Evolutionary conservation across 1,284 basidiomycete genomes (phyloP), one percentile per base, ranked within the genome.

Genomic region (Pulveroboletus sp.): DNA sequence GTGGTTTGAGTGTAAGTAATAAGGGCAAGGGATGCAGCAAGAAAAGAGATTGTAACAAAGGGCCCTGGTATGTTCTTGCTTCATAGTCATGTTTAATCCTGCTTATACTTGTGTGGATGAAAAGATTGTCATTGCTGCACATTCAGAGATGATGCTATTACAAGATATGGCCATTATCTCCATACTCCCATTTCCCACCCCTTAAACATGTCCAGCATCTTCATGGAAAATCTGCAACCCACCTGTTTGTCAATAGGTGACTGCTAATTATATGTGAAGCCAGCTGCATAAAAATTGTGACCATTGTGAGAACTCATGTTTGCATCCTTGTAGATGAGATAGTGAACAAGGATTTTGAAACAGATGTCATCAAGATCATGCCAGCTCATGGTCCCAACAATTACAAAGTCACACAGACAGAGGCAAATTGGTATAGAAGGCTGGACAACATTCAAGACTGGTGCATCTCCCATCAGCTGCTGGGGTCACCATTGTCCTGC

Each of bases 71-170:
- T 38, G 79, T 69, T 18, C 2, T 44, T 26, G 14, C n/a, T 5
- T 20, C 8, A 3, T 14, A 9, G 17, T 2, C 29, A 12, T 0
- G 1, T 3, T 38, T 25, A 25, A 1, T 14, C 24, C 44, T 11
- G 14, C 35, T 48, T 17, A 42, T 6, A 28, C 26, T 12, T 10
- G 40, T 43, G 46, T 51, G 86, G 95, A 97, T 58, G 96, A 98
- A 72, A 89, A 83, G 71, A 81, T 97, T 54, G 90, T 99, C 49
- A 96, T 96, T 0, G 99, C 97, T 3, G 99, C 97, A 14, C 93
- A 97, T 81, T 96, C 96, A 0, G 97, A 99, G 76, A 99, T 97
- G 2, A 97, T 99, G 92, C 83, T 99, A 97, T n/a, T 98, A 99
- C 78, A 96, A 81, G 71, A 75, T 76, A 39, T 46, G 62, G 1